phyloP scores from a whole-genome alignment of 805 yeast genomes.

The Candida endomychidarum region DNA sequence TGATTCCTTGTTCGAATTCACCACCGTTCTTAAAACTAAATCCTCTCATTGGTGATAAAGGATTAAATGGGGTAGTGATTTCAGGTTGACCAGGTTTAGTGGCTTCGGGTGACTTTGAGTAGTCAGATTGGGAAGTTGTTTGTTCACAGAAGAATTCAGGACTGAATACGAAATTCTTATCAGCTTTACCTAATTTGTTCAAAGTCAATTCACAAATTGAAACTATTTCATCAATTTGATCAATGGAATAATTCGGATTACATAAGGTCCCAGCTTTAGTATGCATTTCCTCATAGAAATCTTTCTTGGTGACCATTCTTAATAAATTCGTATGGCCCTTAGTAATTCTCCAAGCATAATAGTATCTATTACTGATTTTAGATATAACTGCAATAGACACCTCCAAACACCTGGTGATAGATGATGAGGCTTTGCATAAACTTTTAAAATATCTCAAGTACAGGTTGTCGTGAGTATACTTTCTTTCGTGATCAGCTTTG shows the following conservation, averaged over 20 bases:
- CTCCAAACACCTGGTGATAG: constrained; percentile 27
- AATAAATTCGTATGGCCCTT: constrained; percentile 34
- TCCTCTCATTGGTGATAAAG: constrained; percentile 5
- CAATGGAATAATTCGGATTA: constrained; percentile 17
- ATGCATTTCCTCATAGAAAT: constrained; percentile 28
- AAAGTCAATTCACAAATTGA: constrained; percentile 25
- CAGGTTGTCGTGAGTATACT: constrained; percentile 16
- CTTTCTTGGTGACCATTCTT: constrained; percentile 27
- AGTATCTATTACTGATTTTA: constrained; percentile 36
- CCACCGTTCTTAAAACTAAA: constrained; percentile 4
- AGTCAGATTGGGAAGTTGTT: background rate
- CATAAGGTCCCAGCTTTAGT: constrained; percentile 15
- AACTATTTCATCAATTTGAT: constrained; percentile 28
- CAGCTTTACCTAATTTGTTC: constrained; percentile 22
- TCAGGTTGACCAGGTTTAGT: background rate
- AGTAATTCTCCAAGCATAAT: constrained; percentile 41
- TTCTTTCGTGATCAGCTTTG: constrained; percentile 22
- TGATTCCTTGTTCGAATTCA: constrained; percentile 8
- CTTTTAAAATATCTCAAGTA: constrained; percentile 20
- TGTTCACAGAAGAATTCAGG: constrained; percentile 12
- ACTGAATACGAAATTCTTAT: constrained; percentile 11
- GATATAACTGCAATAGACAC: constrained; percentile 35
- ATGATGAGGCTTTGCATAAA: constrained; percentile 23
- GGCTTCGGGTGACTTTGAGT: background rate
- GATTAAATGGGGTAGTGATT: constrained; percentile 11